phyloP scores from a whole-genome alignment of 2,329 filamentous ascomycete species.

The Xylaria multiplex region DNA sequence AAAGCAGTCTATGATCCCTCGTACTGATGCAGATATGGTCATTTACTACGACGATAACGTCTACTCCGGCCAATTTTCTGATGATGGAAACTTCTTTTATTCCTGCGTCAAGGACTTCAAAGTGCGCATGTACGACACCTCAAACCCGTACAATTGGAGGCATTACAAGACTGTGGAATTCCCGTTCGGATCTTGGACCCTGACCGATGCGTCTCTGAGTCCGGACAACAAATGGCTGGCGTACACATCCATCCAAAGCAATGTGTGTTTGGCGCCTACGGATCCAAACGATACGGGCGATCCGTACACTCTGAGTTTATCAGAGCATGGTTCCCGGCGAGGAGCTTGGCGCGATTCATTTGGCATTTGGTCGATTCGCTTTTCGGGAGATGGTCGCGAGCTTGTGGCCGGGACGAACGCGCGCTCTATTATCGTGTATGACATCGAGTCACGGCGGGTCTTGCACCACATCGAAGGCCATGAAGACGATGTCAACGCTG shows the following conservation, averaged over 20 bases:
- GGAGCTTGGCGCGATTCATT: slow-evolving; percentile 55
- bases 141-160: slow-evolving; percentile 93
- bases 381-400: slow-evolving; percentile 90
- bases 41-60: slow-evolving; percentile 87
- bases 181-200: slow-evolving; percentile 91
- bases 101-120: slow-evolving; percentile 91
- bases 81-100: slow-evolving; percentile 98
- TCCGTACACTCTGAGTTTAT: slow-evolving; percentile 81
- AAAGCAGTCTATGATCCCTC: slow-evolving; percentile 76
- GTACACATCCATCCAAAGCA: slow-evolving; percentile 86
- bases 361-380: slow-evolving; percentile 88
- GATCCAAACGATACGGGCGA: slow-evolving; percentile 84
- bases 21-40: slow-evolving; percentile 81
- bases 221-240: slow-evolving; percentile 93
- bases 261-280: slow-evolving; percentile 87
- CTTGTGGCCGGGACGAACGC: slow-evolving; percentile 89
- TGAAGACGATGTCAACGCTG: slow-evolving; percentile 90
- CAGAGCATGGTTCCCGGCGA: slow-evolving; percentile 53
- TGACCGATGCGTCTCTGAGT: slow-evolving; percentile 91
- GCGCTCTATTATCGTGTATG: slow-evolving; percentile 85
- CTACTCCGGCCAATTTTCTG: slow-evolving; percentile 95
- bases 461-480: slow-evolving; percentile 83
- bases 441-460: slow-evolving; percentile 82
- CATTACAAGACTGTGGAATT: slow-evolving; percentile 92
- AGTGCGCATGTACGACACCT: slow-evolving; percentile 97